These are phyloP conservation scores for Kalmusia sp. DNA, from an alignment of 2,329 filamentous ascomycete genomes.

Conservation along the genomic window DNA sequence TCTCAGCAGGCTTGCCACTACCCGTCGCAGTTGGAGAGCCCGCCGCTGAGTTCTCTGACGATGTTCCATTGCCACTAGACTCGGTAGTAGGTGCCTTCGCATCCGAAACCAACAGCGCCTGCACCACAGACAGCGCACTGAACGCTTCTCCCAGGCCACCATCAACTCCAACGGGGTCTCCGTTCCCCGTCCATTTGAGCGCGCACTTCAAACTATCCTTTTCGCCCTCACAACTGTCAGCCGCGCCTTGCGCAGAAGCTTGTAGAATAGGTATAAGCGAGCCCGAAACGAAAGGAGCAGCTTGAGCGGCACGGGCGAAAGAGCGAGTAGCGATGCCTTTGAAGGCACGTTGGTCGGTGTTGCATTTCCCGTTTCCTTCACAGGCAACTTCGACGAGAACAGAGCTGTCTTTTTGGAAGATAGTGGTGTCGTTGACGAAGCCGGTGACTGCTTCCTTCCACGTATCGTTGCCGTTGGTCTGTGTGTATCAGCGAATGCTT, in stretches of 20 bases:
- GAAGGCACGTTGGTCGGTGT: constrained; percentile 70
- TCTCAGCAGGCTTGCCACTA: neutral
- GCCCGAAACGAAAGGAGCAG: constrained; percentile 26
- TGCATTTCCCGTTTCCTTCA: constrained; percentile 64
- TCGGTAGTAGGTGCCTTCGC: constrained; percentile 11
- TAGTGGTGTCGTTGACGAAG: constrained; percentile 36
- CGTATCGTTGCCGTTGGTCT: constrained; percentile 31
- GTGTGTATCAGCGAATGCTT: neutral
- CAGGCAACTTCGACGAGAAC: constrained; percentile 74
- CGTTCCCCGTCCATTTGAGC: constrained; percentile 17
- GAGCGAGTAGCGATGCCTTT: constrained; percentile 53
- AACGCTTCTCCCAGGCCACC: constrained; percentile 27
- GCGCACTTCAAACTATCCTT: constrained; percentile 18
- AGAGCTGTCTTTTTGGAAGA: constrained; percentile 57
- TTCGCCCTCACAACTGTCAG: constrained; percentile 17
- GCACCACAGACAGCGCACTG: constrained; percentile 30
- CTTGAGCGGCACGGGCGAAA: constrained; percentile 27
- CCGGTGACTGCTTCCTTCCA: constrained; percentile 30
- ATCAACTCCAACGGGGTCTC: constrained; percentile 8
- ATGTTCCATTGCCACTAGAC: neutral
- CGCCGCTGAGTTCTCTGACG: neutral
- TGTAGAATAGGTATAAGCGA: constrained; percentile 21
- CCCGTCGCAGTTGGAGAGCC: neutral
- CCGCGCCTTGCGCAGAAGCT: constrained; percentile 31
- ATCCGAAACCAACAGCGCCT: constrained; percentile 28